Conservation (phyloP, 805 yeast species). For the Pachysolen tannophilus region DNA sequence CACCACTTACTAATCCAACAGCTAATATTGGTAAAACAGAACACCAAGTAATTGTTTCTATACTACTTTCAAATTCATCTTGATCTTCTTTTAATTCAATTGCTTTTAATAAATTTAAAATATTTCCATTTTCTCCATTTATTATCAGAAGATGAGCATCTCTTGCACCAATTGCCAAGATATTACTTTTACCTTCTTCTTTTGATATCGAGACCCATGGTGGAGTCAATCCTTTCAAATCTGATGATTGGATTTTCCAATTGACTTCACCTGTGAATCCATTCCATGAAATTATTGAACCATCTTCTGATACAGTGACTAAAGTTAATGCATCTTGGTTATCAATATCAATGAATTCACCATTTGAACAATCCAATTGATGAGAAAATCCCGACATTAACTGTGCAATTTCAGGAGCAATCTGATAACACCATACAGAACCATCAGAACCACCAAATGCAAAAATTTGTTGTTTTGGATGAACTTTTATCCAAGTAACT, state of each 20-base stretch:
- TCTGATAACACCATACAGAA: conserved; percentile 86
- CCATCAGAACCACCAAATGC: conserved; percentile 94
- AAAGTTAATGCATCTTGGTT: conserved; percentile 54
- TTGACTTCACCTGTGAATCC: conserved; percentile 66
- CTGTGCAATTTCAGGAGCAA: conserved; percentile 57
- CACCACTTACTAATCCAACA: conserved; percentile 85
- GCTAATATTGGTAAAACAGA: conserved; percentile 57
- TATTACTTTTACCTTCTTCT: conserved; percentile 36
- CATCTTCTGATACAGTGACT: conserved; percentile 78
- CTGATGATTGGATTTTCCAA: conserved; percentile 58
- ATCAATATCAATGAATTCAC: conserved; percentile 58
- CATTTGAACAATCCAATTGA: conserved; percentile 71
- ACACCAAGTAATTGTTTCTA: conserved; percentile 83
- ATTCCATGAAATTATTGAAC: conserved; percentile 83
- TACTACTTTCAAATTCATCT: conserved; percentile 57
- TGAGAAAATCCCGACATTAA: conserved; percentile 78
- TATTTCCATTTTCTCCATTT: conserved; percentile 65
- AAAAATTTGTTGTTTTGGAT: conserved; percentile 68
- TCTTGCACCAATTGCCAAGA: conserved; percentile 76
- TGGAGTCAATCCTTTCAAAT: conserved; percentile 65
- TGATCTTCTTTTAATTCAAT: conserved; percentile 47
- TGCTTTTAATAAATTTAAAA: conserved; percentile 59
- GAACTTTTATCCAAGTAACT: conserved; percentile 73
- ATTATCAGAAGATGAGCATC: conserved; percentile 82
- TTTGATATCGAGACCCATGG: conserved; percentile 82